Base-by-base conservation (phyloP, 2,329 filamentous ascomycete species). In the Zasmidium citrigriseum region DNA sequence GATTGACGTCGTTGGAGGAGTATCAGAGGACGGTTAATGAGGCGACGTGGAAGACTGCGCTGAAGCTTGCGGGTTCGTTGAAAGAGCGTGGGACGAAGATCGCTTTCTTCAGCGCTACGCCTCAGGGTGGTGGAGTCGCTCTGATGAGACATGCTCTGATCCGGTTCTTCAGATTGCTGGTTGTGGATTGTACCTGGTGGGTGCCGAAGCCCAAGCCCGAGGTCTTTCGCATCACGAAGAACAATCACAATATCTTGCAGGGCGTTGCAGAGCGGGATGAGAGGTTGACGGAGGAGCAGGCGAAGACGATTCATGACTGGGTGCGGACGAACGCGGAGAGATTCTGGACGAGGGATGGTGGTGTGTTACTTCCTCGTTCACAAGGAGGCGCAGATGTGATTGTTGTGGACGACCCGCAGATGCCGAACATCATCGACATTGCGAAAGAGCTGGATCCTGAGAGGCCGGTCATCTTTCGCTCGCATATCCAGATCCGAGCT, bases 241-340 rank as follows among this genome's bases (percentile, higher is more conserved):
- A 89, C 64, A 89, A 92, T 66, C 90, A 95, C 83, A 95, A 95
- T 75, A 93, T 93, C 63, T 84, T 95, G 2, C 90, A 95, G 75
- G 90, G 90, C 9, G 90, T 93, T 45, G 86, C 86, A 44, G 79
- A 82, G 23, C 83, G 85, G 0, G 82, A 84, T 2, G 83, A 90
- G 65, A 82, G 85, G n/a, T 80, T 93, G 27, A 84, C 81, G 0
- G 66, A 78, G 1, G 82, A 88, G 1, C 84, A 90, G 57, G 86
- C 87, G 67, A 72, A 77, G 1, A 75, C 79, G n/a, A 84, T 93
- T 52, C 82, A 82, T 10, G 82, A 86, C 48, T 95, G 90, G 90
- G 87, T 90, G 57, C 76, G 80, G 12, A 83, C 89, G 12, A 93
- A 93, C 72, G 87, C 89, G 4, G 80, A 86, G 52, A 81, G 89